These are phyloP conservation scores for Yamadazyma takamatsuzukensis DNA, from an alignment of 805 yeast species.

Conservation along the genomic window DNA sequence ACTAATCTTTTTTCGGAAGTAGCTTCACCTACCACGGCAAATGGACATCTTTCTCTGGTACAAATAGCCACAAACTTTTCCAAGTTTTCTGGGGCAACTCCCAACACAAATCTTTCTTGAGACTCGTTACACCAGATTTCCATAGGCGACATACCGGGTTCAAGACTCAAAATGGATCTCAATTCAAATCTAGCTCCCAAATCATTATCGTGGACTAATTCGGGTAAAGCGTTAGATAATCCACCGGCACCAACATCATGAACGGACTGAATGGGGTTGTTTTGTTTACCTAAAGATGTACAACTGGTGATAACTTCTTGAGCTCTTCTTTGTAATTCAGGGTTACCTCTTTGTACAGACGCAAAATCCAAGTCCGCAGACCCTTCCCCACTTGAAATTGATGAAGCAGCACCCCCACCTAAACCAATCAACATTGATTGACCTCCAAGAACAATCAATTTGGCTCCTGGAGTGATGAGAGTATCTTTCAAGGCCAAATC, in stretches of 20 bases:
- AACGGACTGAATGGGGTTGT: conserved; percentile 82
- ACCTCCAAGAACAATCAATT: conserved; percentile 93
- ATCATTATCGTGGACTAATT: conserved; percentile 93
- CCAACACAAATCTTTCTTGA: conserved; percentile 95
- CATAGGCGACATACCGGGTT: conserved; percentile 99
- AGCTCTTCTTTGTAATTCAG: conserved; percentile 98
- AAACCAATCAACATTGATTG: conserved; percentile 96
- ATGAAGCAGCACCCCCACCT: conserved; percentile 99
- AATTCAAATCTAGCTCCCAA: conserved; percentile 92
- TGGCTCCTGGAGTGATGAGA: conserved; percentile 87
- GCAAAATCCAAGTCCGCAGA: conserved; percentile 97
- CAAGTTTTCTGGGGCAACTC: conserved; percentile 78
- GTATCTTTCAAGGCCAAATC: conserved; percentile 83
- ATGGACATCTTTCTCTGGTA: conserved; percentile 93
- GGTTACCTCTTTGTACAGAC: conserved; percentile 98
- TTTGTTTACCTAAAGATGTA: conserved; percentile 65
- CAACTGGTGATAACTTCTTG: conserved; percentile 97
- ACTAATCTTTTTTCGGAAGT: conserved; percentile 80
- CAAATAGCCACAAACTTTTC: conserved; percentile 73
- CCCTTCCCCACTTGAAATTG: conserved; percentile 93
- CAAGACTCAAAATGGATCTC: conserved; percentile 84
- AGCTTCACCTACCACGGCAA: conserved; percentile 93
- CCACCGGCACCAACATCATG: conserved; percentile 99
- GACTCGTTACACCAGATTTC: conserved; percentile 99
- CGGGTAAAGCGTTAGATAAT: conserved; percentile 93